phyloP scores from a whole-genome alignment of 2,329 filamentous ascomycete species.

The Colletotrichum coccodes region DNA sequence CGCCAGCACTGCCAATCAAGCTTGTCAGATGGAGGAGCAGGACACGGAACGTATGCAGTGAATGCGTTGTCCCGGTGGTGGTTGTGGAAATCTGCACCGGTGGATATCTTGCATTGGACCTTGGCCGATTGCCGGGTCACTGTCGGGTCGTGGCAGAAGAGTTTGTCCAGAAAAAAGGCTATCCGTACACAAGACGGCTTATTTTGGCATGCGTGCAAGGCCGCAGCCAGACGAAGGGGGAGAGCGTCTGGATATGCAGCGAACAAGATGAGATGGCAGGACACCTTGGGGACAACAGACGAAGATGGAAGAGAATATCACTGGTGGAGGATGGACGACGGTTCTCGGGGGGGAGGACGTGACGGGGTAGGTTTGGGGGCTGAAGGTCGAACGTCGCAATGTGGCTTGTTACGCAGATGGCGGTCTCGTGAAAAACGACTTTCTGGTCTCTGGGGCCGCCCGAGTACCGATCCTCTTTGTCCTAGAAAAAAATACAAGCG shows the following conservation, averaged over 20 bases:
- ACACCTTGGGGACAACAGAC: neutral
- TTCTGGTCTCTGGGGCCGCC: neutral
- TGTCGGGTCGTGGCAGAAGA: neutral
- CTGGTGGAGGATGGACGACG: conserved; percentile 10
- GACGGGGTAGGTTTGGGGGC: conserved; percentile 9
- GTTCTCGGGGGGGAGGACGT: neutral
- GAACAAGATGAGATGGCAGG: conserved; percentile 13
- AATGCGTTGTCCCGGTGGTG: conserved; percentile 6
- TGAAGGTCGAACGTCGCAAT: conserved; percentile 28
- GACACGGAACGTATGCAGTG: neutral
- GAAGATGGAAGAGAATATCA: neutral
- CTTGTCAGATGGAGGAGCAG: neutral
- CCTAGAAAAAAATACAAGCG: neutral
- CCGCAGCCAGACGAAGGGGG: neutral
- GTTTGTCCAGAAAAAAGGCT: neutral
- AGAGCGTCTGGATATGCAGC: neutral
- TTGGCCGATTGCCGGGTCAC: conserved; percentile 11
- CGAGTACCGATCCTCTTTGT: conserved; percentile 9
- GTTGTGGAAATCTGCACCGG: conserved; percentile 10
- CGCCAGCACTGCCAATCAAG: conserved; percentile 11
- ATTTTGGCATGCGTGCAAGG: neutral
- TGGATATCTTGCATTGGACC: conserved; percentile 21
- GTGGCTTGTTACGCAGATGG: conserved; percentile 23
- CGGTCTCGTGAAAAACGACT: conserved; percentile 3
- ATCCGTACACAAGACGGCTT: neutral